These are phyloP conservation scores for Canna indica DNA, from an alignment of 176 grass and related monocot genomes.

Conservation along the genomic window DNA sequence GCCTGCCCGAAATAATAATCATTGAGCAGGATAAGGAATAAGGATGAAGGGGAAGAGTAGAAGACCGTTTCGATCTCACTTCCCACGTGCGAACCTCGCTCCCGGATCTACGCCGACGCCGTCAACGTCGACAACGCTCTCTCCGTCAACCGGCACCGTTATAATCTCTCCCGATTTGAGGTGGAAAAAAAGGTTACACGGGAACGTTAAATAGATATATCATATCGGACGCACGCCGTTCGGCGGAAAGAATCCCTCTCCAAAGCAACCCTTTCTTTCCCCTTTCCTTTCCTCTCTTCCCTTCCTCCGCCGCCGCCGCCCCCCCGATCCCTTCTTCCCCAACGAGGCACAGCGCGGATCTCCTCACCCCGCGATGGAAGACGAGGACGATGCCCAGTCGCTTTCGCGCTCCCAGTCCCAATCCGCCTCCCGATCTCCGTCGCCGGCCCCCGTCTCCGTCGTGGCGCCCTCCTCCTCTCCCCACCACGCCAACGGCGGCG, in stretches of 20 bases:
- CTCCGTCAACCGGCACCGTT: constrained; percentile 3
- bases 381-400: constrained; percentile 1
- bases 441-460: background rate
- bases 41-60: too few relatives aligned
- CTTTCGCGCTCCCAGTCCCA: background rate
- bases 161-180: background rate
- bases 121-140: background rate
- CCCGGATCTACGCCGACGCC: constrained; percentile 3
- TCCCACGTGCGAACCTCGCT: background rate
- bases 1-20: too few relatives aligned
- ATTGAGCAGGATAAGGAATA: too few relatives aligned
- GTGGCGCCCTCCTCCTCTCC: background rate
- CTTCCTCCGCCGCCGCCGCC: constrained; percentile 29
- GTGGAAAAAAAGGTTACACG: background rate
- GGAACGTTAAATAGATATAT: background rate
- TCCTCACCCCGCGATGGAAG: constrained; percentile 2
- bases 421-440: constrained; percentile 1
- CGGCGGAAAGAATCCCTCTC: background rate
- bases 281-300: constrained; percentile 18
- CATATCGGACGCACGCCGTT: background rate
- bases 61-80: background rate
- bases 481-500: constrained; percentile 31
- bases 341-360: background rate
- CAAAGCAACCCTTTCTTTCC: constrained; percentile 13
- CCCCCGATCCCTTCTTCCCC: background rate